Conservation (phyloP, 179 eudicot species). For the Gypsophila paniculata region DNA sequence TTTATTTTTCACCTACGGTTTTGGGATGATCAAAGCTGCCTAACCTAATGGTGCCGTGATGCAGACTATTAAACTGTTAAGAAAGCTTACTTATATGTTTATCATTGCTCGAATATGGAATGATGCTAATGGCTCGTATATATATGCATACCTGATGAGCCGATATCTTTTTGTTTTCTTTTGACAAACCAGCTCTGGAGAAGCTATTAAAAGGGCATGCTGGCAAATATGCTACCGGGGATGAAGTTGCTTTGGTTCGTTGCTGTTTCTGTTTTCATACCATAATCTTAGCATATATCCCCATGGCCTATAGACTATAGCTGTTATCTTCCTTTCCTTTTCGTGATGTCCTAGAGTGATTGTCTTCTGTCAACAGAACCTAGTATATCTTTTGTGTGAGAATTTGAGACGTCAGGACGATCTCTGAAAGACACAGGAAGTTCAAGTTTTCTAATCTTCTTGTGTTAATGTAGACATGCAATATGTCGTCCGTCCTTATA, state of each 20-base stretch:
- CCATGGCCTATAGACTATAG: background rate
- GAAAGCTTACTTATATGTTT: background rate
- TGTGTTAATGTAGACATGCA: background rate
- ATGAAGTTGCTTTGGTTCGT: conserved; percentile 84
- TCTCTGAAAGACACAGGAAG: background rate
- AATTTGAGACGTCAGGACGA: background rate
- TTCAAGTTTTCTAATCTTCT: background rate
- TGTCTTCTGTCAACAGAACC: background rate
- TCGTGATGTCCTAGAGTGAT: background rate
- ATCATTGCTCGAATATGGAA: background rate
- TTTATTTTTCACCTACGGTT: too few species aligned
- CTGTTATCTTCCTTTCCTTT: background rate
- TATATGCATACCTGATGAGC: background rate
- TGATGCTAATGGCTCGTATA: background rate
- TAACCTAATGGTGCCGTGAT: too few species aligned
- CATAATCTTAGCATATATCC: background rate
- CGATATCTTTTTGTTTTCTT: conserved; percentile 4
- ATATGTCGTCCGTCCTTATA: background rate
- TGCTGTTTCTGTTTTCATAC: conserved; percentile 17
- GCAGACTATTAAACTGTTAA: background rate
- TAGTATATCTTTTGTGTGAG: background rate
- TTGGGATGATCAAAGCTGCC: too few species aligned
- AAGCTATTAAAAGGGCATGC: conserved; percentile 57
- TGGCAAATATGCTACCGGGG: conserved; percentile 92
- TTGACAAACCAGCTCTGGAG: conserved; percentile 68